phyloP scores from a whole-genome alignment of 257 asterid species.

The Avicennia marina region DNA sequence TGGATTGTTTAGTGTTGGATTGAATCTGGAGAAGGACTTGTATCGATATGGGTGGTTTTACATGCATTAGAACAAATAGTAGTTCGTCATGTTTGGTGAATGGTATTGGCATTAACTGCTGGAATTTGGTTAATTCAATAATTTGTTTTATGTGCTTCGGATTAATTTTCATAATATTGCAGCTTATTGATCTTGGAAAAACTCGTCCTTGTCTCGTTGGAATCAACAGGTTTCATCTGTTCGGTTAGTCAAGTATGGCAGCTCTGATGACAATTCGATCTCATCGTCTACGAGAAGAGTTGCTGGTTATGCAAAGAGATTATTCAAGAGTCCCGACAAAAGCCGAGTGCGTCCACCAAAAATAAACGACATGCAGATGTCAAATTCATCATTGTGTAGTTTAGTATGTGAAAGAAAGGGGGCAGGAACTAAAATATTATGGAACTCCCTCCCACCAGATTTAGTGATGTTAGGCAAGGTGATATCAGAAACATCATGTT shows the following conservation, averaged over 20 bases:
- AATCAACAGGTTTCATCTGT: slow-evolving; percentile 59
- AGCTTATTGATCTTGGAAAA: background rate
- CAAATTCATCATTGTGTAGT: slow-evolving; percentile 29
- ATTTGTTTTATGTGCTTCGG: background rate
- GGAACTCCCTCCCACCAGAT: slow-evolving; percentile 52
- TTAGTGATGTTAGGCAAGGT: slow-evolving; percentile 69
- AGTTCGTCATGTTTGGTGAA: background rate
- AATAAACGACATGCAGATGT: slow-evolving; percentile 20
- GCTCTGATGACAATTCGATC: slow-evolving; percentile 58
- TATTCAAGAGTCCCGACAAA: slow-evolving; percentile 24
- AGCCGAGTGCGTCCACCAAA: slow-evolving; percentile 25
- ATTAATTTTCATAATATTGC: background rate
- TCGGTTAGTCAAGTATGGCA: slow-evolving; percentile 43
- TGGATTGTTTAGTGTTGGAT: background rate
- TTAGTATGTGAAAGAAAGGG: slow-evolving; percentile 41
- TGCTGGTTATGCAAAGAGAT: slow-evolving; percentile 23
- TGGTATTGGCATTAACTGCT: background rate
- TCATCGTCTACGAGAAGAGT: slow-evolving; percentile 25
- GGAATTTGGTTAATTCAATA: background rate
- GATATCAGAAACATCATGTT: slow-evolving; percentile 12
- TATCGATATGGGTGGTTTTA: too few relatives aligned
- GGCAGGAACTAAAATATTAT: slow-evolving; percentile 43
- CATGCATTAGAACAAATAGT: too few relatives aligned
- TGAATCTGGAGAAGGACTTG: background rate
- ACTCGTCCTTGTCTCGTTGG: slow-evolving; percentile 13